Base-by-base conservation (phyloP, 2,329 filamentous ascomycete species). In the Colletotrichum lini region DNA sequence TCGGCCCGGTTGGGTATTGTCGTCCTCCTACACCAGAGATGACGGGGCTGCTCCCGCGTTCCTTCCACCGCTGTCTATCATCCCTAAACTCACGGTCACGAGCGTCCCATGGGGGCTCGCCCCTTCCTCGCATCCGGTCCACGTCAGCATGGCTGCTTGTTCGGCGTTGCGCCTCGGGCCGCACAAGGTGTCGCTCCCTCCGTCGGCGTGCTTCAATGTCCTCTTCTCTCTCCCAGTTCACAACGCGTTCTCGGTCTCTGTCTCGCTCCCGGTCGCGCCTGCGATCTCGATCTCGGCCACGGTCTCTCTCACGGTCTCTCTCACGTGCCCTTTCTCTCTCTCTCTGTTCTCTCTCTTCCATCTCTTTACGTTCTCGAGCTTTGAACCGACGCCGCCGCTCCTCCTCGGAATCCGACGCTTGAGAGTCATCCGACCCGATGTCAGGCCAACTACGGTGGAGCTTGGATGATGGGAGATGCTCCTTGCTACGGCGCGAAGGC, bases 141-240 rank as follows among this genome's bases (percentile, higher is more conserved):
- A 83, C 79, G 70, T 88, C 86, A 30, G 84, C 84, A 70, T 87
- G 85, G 74, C 85, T 87, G 77, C 85, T 87, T 3, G 86, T 84
- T 54, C 86, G 79, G 57, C 84, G 80, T 38, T 82, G 78, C 16
- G 79, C 75, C 1, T 84, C 84, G 1, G 84, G 81, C n/a, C 84
- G 80, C 40, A 80, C 77, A 15, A 82, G 75, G 72, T 84, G 75
- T 15, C 73, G 72, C 9, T 81, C 80, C 54, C 81, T 79, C 61
- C 79, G 75, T 45, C 74, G 72, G 23, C 75, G 73, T 1, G 76
- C 67, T 18, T 81, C 81, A 44, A 77, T 77, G 10, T 81, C 81
- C 21, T 78, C 78, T 16, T 78, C 80, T 47, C 78, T 74, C 5
- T 80, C 79, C 23, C 75, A 76, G 18, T 81, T 78, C 9, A 76